Evolutionary conservation across 2,329 filamentous ascomycete genomes (phyloP).

Genomic region (Colletotrichum tropicicola): DNA sequence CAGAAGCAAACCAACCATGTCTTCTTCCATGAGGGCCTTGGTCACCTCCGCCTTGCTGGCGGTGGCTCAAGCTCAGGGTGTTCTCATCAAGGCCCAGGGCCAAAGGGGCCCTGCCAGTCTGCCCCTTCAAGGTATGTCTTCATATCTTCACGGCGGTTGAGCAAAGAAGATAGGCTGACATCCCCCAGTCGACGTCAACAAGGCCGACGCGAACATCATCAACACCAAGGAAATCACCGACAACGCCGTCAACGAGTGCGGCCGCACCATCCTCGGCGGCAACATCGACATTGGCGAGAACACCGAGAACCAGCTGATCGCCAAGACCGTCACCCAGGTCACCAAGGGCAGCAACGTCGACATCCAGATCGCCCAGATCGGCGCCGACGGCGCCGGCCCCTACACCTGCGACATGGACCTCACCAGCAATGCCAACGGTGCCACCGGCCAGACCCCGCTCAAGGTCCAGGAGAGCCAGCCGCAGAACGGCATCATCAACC

Average conservation of each 20-base stretch:
- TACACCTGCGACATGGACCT: slow-evolving; percentile 63
- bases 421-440: slow-evolving; percentile 53
- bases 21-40: slow-evolving; percentile 41
- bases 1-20: slow-evolving; percentile 42
- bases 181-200: slow-evolving; percentile 68
- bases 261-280: slow-evolving; percentile 67
- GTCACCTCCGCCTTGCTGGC: slow-evolving; percentile 44
- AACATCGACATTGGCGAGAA: slow-evolving; percentile 69
- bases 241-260: slow-evolving; percentile 67
- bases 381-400: slow-evolving; percentile 62
- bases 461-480: slow-evolving; percentile 64
- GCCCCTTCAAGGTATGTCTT: slow-evolving; percentile 53
- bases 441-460: slow-evolving; percentile 54
- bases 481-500: slow-evolving; percentile 64
- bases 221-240: slow-evolving; percentile 60
- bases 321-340: slow-evolving; percentile 58
- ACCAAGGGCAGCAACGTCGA: slow-evolving; percentile 52
- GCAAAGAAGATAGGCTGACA: no score
- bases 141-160: no score
- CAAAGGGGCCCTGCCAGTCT: slow-evolving; percentile 52
- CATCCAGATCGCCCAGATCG: slow-evolving; percentile 63
- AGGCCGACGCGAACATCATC: slow-evolving; percentile 72
- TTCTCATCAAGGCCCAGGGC: slow-evolving; percentile 57
- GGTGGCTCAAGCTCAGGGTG: slow-evolving; percentile 53
- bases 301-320: slow-evolving; percentile 60